These are phyloP conservation scores for Firmiana major DNA, from an alignment of 345 rosid species.

Conservation along the genomic window DNA sequence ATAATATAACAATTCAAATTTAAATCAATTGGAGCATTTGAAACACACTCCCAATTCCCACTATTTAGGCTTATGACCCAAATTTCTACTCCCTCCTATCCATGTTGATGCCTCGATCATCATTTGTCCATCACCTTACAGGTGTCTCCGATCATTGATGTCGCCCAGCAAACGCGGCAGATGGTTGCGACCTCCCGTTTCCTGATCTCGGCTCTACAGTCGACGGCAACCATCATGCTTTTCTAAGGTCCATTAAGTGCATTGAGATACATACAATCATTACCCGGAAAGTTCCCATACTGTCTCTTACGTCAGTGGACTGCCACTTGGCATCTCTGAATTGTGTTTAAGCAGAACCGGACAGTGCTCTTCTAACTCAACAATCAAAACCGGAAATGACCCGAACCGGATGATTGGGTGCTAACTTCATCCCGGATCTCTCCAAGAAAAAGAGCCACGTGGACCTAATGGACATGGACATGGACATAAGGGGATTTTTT, in stretches of 20 bases:
- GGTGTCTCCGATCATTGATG: too few relatives aligned
- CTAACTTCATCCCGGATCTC: constrained; percentile 67
- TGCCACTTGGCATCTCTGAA: constrained; percentile 48
- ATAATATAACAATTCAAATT: too few relatives aligned
- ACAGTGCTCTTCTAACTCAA: constrained; percentile 48
- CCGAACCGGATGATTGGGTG: constrained; percentile 29
- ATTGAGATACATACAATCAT: constrained; percentile 37
- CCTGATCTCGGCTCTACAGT: constrained; percentile 42
- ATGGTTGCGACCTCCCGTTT: too few relatives aligned
- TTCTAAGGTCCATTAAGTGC: constrained; percentile 41
- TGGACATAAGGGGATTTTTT: constrained; percentile 56
- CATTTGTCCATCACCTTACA: too few relatives aligned
- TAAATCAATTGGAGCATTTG: too few relatives aligned
- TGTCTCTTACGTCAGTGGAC: constrained; percentile 35
- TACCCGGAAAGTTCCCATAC: not conserved
- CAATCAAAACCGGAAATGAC: constrained; percentile 57
- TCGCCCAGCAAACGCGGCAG: too few relatives aligned
- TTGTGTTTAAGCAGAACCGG: constrained; percentile 48
- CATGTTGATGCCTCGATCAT: too few relatives aligned
- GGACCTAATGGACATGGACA: constrained; percentile 70
- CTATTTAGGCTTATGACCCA: not conserved
- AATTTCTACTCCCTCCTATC: too few relatives aligned
- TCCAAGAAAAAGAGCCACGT: constrained; percentile 78
- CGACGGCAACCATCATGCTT: constrained; percentile 36
- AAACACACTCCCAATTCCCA: too few relatives aligned